Percentiles rank a stretch among this genome's conserved stretches.
Conservation (phyloP, 805 yeast species). For the Pichia heedii region DNA sequence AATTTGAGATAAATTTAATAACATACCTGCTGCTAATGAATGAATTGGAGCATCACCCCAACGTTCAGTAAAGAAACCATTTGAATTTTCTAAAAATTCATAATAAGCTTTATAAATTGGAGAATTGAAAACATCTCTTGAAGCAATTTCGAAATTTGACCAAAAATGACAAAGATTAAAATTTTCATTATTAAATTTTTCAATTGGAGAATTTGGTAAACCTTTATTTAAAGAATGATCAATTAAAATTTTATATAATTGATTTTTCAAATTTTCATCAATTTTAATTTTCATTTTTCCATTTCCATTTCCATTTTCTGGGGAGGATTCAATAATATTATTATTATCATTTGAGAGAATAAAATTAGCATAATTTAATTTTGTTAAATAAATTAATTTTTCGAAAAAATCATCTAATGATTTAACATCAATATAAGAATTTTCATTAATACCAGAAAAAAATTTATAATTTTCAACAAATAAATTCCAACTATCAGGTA, state of each 20-base stretch:
- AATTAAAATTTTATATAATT: constrained; percentile 30
- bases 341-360: not conserved
- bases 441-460: constrained; percentile 26
- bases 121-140: constrained; percentile 64
- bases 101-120: constrained; percentile 60
- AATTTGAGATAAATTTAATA: constrained; percentile 56
- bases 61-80: constrained; percentile 84
- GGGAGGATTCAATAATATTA: no score
- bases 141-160: constrained; percentile 90
- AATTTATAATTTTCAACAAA: constrained; percentile 39
- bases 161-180: constrained; percentile 83
- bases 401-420: constrained; percentile 20
- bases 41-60: constrained; percentile 99
- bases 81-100: constrained; percentile 54
- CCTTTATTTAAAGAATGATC: constrained; percentile 29
- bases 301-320: not conserved
- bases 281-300: constrained; percentile 9
- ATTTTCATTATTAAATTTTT: constrained; percentile 55
- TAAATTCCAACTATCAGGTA: constrained; percentile 63
- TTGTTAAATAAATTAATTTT: constrained; percentile 19
- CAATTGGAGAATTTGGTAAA: constrained; percentile 32
- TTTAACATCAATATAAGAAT: constrained; percentile 21
- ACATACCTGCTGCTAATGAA: constrained; percentile 74
- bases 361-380: constrained; percentile 18
- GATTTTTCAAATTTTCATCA: constrained; percentile 14